A percentile compares a stretch with the other conserved stretches of the same genome.
These are phyloP conservation scores for Chlamydomonas sphaeroides DNA, from an alignment of 139 green algal genomes.

Conservation along the genomic window DNA sequence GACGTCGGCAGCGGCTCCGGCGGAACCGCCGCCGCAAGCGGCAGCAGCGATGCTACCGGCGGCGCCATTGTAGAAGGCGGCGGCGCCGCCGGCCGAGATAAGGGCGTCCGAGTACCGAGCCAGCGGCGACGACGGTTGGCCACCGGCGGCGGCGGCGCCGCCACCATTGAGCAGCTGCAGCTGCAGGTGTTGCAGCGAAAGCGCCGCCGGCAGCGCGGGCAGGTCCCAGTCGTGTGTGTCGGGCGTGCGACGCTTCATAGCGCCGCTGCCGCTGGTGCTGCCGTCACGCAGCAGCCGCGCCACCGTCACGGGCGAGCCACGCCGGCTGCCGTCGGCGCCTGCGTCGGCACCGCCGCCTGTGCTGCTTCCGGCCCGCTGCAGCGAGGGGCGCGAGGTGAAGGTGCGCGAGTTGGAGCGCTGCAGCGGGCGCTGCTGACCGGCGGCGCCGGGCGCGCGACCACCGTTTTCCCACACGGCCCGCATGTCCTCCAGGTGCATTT, in stretches of 20 bases:
- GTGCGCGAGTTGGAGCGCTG: neutral
- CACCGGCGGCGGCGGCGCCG: too few relatives aligned
- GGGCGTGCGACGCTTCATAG: conserved; percentile 31
- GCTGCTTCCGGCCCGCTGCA: conserved; percentile 5
- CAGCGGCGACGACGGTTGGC: neutral
- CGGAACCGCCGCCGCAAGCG: neutral
- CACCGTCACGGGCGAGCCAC: neutral
- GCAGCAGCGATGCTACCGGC: too few relatives aligned
- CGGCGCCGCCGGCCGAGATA: neutral
- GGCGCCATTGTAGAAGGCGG: neutral
- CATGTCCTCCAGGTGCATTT: conserved; percentile 20
- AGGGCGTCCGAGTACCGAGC: conserved; percentile 8
- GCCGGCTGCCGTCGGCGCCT: neutral
- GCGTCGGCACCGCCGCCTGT: neutral
- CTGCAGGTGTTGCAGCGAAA: neutral
- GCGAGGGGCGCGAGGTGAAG: neutral
- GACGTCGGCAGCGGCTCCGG: neutral
- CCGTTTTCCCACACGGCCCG: neutral
- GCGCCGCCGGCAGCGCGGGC: neutral
- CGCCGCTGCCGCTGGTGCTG: conserved; percentile 16
- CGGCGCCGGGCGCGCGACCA: too few relatives aligned
- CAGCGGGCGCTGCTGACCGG: neutral
- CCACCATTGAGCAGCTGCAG: neutral
- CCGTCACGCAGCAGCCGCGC: neutral
- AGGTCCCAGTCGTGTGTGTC: conserved; percentile 40